phyloP scores from a whole-genome alignment of 257 asterid genomes.

The Scutellaria minor region DNA sequence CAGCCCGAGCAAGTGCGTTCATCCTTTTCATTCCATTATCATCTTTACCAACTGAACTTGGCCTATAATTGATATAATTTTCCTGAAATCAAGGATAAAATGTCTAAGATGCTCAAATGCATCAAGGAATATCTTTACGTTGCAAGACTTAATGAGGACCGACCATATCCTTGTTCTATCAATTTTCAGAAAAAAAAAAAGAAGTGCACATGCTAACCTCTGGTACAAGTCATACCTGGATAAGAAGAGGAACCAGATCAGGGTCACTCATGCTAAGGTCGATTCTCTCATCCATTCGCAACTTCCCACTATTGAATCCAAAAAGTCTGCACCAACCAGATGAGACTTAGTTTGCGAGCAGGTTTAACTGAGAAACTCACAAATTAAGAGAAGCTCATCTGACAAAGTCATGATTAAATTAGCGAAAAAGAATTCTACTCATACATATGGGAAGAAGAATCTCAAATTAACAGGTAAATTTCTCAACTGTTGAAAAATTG shows the following conservation, averaged over 20 bases:
- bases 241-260: constrained; percentile 91
- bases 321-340: constrained; percentile 65
- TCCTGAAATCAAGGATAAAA: constrained; percentile 63
- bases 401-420: constrained; percentile 20
- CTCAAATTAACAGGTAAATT: constrained; percentile 10
- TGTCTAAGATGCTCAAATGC: constrained; percentile 29
- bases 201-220: constrained; percentile 25
- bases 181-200: not conserved
- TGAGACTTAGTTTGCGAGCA: constrained; percentile 15
- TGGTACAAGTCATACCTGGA: constrained; percentile 66
- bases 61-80: constrained; percentile 88
- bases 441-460: not conserved
- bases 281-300: constrained; percentile 90
- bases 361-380: constrained; percentile 17
- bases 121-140: constrained; percentile 5
- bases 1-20: constrained; percentile 77
- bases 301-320: constrained; percentile 77
- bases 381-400: constrained; percentile 24
- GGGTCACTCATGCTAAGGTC: constrained; percentile 95
- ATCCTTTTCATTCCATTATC: constrained; percentile 81
- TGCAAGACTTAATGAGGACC: constrained; percentile 27
- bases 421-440: not conserved
- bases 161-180: constrained; percentile 17
- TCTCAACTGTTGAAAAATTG: not conserved
- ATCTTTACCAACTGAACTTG: constrained; percentile 76